phyloP scores from a whole-genome alignment of 2,329 filamentous ascomycete species.

The Trichoderma sp. region DNA sequence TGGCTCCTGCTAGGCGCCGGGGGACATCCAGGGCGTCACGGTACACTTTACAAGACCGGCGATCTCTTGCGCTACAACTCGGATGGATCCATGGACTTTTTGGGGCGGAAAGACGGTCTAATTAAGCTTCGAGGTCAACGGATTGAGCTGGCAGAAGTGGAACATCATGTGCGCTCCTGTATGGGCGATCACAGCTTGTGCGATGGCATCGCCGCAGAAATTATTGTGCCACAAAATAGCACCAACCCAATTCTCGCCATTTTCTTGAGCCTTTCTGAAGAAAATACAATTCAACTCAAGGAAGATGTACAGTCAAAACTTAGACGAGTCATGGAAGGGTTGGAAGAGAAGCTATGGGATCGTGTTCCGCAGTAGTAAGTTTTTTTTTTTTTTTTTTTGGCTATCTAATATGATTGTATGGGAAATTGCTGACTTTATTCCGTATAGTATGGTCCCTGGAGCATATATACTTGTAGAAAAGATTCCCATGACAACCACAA shows the following conservation, averaged over 20 bases:
- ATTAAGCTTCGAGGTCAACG: constrained; percentile 16
- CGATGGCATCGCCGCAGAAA: constrained; percentile 9
- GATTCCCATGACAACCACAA: constrained; percentile 13
- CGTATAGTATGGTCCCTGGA: constrained; percentile 11
- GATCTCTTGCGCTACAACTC: constrained; percentile 15
- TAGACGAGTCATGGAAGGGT: neutral
- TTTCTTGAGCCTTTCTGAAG: constrained; percentile 1
- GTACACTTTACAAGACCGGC: constrained; percentile 14
- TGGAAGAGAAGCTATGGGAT: constrained; percentile 8
- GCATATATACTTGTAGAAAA: constrained; percentile 5
- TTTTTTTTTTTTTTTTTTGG: neutral
- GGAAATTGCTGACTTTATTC: neutral
- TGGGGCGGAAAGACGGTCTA: constrained; percentile 4
- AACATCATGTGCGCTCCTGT: constrained; percentile 9
- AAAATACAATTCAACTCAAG: neutral
- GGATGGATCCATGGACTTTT: constrained; percentile 7
- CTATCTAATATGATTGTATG: neutral
- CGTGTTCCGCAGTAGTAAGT: constrained; percentile 15
- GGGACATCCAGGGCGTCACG: neutral
- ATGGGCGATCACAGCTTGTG: neutral
- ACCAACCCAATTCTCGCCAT: constrained; percentile 8
- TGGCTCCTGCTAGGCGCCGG: constrained; percentile 12
- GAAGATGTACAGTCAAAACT: neutral
- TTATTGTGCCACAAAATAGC: constrained; percentile 6
- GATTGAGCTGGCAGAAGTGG: constrained; percentile 12